A percentile compares a stretch with the other conserved stretches of the same genome.
These are phyloP conservation scores for Pythium phragmiticola DNA, from an alignment of 352 stramenopile species.

Conservation along the genomic window DNA sequence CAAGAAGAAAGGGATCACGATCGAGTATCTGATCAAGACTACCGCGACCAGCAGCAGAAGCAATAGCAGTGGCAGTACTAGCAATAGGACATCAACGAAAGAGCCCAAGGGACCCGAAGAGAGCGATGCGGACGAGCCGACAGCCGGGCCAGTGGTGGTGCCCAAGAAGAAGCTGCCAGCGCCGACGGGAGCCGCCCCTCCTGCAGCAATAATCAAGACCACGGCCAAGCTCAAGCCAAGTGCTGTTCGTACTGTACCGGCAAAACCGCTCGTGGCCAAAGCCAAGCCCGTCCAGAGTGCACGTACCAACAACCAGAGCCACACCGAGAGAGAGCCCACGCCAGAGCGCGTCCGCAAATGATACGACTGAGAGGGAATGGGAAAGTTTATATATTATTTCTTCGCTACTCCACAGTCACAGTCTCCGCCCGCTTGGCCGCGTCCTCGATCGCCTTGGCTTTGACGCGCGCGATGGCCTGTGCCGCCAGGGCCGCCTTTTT, in stretches of 20 bases:
- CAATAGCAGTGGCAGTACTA: not conserved
- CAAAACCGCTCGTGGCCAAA: constrained; percentile 1
- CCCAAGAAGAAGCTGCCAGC: constrained; percentile 1
- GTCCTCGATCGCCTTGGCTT: constrained; percentile 22
- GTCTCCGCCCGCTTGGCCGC: not conserved
- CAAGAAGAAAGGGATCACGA: constrained; percentile 59
- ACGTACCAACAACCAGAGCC: constrained; percentile 19
- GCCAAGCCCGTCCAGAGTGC: not conserved
- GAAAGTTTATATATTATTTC: not conserved
- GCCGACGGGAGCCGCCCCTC: not conserved
- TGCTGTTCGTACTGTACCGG: not conserved
- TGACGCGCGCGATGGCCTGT: constrained; percentile 18
- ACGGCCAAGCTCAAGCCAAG: not conserved
- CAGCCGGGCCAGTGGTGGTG: not conserved
- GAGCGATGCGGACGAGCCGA: not conserved
- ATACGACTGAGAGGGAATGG: not conserved
- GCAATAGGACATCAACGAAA: constrained; percentile 2
- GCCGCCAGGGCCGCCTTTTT: constrained; percentile 26
- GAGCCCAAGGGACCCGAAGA: constrained; percentile 18
- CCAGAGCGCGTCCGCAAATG: constrained; percentile 22
- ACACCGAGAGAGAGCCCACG: constrained; percentile 16
- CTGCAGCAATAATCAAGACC: not conserved
- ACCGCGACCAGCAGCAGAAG: constrained; percentile 1
- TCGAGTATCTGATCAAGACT: constrained; percentile 55
- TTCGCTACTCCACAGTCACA: constrained; percentile 9